A percentile compares a stretch with the other conserved stretches of the same genome.
These are phyloP conservation scores for Lavandula angustifolia DNA, from an alignment of 257 asterid genomes.

Conservation along the genomic window DNA sequence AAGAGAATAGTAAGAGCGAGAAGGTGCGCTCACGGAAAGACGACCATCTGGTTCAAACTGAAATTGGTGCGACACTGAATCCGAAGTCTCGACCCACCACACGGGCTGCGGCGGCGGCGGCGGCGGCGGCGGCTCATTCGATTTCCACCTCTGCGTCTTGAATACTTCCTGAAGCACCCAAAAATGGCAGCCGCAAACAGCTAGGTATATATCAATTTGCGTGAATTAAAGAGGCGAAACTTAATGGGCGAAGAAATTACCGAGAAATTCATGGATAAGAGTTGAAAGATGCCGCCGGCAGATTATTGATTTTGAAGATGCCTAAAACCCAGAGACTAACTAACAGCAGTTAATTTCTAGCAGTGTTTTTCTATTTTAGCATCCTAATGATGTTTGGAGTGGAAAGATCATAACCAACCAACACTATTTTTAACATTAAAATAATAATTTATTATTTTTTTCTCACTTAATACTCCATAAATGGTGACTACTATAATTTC, in stretches of 20 bases:
- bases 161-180: slow-evolving; percentile 52
- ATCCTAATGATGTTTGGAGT: too few species aligned
- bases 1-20: neutral
- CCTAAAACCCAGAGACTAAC: slow-evolving; percentile 8
- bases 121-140: slow-evolving; percentile 38
- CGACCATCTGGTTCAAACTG: slow-evolving; percentile 80
- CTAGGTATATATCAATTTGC: neutral
- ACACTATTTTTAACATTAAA: too few species aligned
- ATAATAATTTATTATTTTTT: too few species aligned
- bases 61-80: slow-evolving; percentile 62
- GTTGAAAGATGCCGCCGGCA: slow-evolving; percentile 33
- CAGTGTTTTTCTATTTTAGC: neutral
- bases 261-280: slow-evolving; percentile 46
- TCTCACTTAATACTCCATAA: too few species aligned
- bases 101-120: slow-evolving; percentile 50
- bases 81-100: slow-evolving; percentile 82
- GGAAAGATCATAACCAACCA: too few species aligned
- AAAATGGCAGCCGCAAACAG: slow-evolving; percentile 9
- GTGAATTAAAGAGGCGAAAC: neutral
- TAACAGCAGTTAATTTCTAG: neutral
- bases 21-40: slow-evolving; percentile 52
- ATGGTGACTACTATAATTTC: too few species aligned
- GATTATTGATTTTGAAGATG: slow-evolving; percentile 34
- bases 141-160: slow-evolving; percentile 51
- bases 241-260: slow-evolving; percentile 21